Percentiles rank a stretch among this genome's conserved stretches.
These are phyloP conservation scores for Penicillium sp. DNA, from an alignment of 2,329 filamentous ascomycete species.

Conservation along the genomic window DNA sequence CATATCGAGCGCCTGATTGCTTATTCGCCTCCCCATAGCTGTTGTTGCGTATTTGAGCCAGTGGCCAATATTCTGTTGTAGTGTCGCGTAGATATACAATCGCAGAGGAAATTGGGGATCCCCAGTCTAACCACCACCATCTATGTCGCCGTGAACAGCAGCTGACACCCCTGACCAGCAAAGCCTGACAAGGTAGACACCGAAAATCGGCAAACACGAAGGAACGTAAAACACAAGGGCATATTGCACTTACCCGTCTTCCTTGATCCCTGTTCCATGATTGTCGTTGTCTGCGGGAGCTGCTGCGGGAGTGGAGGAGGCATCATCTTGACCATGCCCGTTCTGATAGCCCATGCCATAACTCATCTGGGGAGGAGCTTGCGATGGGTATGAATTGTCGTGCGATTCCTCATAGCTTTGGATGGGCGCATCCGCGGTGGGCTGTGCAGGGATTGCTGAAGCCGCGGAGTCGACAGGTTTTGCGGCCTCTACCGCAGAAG, in stretches of 20 bases:
- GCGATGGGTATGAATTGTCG: slow-evolving; percentile 21
- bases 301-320: slow-evolving; percentile 18
- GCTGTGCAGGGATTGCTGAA: slow-evolving; percentile 29
- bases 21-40: neutral
- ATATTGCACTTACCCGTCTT: slow-evolving; percentile 77
- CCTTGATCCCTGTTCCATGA: slow-evolving; percentile 63
- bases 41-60: neutral
- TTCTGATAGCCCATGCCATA: slow-evolving; percentile 28
- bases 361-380: slow-evolving; percentile 21
- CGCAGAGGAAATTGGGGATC: neutral
- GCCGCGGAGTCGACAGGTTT: slow-evolving; percentile 33
- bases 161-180: slow-evolving; percentile 12
- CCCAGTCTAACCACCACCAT: neutral
- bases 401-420: slow-evolving; percentile 35
- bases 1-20: neutral
- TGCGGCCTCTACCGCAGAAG: slow-evolving; percentile 38
- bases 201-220: slow-evolving; percentile 5
- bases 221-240: slow-evolving; percentile 18
- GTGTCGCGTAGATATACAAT: neutral
- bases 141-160: slow-evolving; percentile 14
- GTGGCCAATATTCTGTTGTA: neutral
- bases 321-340: slow-evolving; percentile 26
- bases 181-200: slow-evolving; percentile 9
- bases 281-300: slow-evolving; percentile 31
- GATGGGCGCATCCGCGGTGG: slow-evolving; percentile 32